These are phyloP conservation scores for Sclerotinia subarctica DNA, from an alignment of 2,329 filamentous ascomycete genomes.

Conservation along the genomic window DNA sequence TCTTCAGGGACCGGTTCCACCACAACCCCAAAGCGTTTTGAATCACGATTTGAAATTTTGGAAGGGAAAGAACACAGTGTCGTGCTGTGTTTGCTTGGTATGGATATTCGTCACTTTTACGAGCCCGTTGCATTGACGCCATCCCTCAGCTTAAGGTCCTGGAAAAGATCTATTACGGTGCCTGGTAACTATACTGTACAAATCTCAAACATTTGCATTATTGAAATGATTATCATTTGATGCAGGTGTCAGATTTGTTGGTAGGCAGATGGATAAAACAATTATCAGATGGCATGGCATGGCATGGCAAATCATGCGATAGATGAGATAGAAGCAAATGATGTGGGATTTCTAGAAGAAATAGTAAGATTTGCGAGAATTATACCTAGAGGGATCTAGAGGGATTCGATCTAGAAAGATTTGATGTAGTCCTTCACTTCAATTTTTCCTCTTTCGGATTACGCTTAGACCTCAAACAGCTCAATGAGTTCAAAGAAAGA, in stretches of 20 bases:
- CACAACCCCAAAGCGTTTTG: slow-evolving; percentile 12
- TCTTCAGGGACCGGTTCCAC: slow-evolving; percentile 6
- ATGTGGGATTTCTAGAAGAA: slow-evolving; percentile 5
- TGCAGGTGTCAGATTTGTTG: not conserved
- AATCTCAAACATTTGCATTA: slow-evolving; percentile 10
- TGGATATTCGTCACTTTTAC: slow-evolving; percentile 6
- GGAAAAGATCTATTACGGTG: not conserved
- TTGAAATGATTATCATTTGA: slow-evolving; percentile 4
- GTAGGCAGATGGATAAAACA: slow-evolving; percentile 4
- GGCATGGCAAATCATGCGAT: slow-evolving; percentile 6
- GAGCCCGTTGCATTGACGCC: slow-evolving; percentile 19
- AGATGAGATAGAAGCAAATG: slow-evolving; percentile 9
- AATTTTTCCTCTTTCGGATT: not conserved
- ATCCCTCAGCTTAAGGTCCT: slow-evolving; percentile 6
- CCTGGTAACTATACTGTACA: not conserved
- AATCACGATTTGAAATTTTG: not conserved
- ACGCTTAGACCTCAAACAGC: not conserved
- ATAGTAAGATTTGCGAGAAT: slow-evolving; percentile 3
- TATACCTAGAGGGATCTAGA: not conserved
- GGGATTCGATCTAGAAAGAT: slow-evolving; percentile 2
- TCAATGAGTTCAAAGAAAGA: not conserved
- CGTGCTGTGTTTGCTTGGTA: not conserved
- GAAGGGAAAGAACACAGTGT: not conserved
- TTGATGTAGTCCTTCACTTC: not conserved
- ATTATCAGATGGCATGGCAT: slow-evolving; percentile 8